Evolutionary conservation across 2,329 filamentous ascomycete species (phyloP).

Genomic region (Pseudogymnoascus sp.): DNA sequence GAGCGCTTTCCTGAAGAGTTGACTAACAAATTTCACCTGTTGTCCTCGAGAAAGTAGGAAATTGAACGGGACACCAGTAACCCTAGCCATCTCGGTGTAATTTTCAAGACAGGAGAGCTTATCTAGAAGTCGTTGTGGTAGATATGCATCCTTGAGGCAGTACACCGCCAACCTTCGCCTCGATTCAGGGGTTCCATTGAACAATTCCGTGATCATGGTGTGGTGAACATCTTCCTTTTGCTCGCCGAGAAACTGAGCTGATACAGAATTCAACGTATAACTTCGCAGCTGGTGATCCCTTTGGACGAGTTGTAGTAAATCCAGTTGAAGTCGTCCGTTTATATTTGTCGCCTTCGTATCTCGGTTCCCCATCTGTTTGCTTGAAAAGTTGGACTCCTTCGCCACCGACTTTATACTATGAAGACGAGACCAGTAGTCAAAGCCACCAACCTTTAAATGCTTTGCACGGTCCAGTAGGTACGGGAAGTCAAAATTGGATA

Average conservation of each 20-base stretch:
- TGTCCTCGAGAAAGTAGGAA: slow-evolving; percentile 85
- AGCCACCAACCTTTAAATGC: slow-evolving; percentile 68
- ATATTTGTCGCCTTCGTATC: slow-evolving; percentile 93
- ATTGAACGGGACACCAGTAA: slow-evolving; percentile 97
- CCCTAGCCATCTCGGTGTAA: slow-evolving; percentile 98
- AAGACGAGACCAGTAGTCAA: slow-evolving; percentile 81
- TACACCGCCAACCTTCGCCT: slow-evolving; percentile 85
- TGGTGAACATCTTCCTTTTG: slow-evolving; percentile 99
- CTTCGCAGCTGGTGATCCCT: slow-evolving; percentile 90
- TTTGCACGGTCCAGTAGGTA: slow-evolving; percentile 85
- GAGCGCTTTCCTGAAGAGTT: slow-evolving; percentile 87
- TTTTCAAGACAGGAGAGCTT: slow-evolving; percentile 98
- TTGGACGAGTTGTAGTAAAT: slow-evolving; percentile 89
- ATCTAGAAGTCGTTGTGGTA: slow-evolving; percentile 90
- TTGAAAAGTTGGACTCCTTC: slow-evolving; percentile 80
- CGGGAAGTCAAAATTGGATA: slow-evolving; percentile 95
- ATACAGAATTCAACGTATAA: slow-evolving; percentile 95
- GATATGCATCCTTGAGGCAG: slow-evolving; percentile 93
- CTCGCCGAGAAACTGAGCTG: slow-evolving; percentile 86
- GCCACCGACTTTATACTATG: slow-evolving; percentile 60
- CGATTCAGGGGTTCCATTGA: slow-evolving; percentile 92
- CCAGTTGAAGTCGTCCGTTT: slow-evolving; percentile 84
- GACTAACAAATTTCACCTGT: slow-evolving; percentile 95
- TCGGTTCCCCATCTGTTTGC: slow-evolving; percentile 96
- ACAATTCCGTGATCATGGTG: slow-evolving; percentile 97